phyloP scores from a whole-genome alignment of 345 rosid genomes.

The Salix viminalis region DNA sequence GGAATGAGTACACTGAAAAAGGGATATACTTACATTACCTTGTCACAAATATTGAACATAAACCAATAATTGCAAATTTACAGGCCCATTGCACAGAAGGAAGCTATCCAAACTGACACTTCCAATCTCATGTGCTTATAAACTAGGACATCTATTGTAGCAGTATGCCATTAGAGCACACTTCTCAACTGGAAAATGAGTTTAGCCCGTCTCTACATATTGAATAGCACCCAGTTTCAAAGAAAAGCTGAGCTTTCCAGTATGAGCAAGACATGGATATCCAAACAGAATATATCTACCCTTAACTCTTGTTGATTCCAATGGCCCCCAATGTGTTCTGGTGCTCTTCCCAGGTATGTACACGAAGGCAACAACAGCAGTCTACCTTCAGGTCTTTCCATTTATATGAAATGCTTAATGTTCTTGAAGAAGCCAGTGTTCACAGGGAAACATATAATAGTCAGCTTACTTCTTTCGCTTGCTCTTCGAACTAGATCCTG shows the following conservation, averaged over 20 bases:
- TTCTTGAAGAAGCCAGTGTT: not conserved
- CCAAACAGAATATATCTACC: not conserved
- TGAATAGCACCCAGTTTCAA: constrained; percentile 9
- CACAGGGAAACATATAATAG: not conserved
- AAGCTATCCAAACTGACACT: not conserved
- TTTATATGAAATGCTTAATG: constrained; percentile 19
- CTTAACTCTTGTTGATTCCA: constrained; percentile 4
- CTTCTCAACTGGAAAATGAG: constrained; percentile 1
- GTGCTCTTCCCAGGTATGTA: not conserved
- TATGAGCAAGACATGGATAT: not conserved
- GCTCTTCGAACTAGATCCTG: constrained; percentile 59
- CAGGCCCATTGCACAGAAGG: not conserved
- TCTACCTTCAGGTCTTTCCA: not conserved
- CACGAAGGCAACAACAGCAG: not conserved
- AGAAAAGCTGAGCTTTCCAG: constrained; percentile 1
- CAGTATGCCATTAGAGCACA: constrained; percentile 1
- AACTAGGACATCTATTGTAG: not conserved
- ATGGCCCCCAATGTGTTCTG: not conserved
- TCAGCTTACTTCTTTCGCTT: constrained; percentile 70
- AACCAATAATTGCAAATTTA: constrained; percentile 4
- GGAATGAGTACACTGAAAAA: not conserved
- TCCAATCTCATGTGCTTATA: constrained; percentile 3
- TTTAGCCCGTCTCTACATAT: constrained; percentile 1
- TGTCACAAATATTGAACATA: not conserved
- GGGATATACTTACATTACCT: not conserved